These are phyloP conservation scores for Lactarius deliciosus DNA, from an alignment of 768 basidiomycete species.

Conservation along the genomic window DNA sequence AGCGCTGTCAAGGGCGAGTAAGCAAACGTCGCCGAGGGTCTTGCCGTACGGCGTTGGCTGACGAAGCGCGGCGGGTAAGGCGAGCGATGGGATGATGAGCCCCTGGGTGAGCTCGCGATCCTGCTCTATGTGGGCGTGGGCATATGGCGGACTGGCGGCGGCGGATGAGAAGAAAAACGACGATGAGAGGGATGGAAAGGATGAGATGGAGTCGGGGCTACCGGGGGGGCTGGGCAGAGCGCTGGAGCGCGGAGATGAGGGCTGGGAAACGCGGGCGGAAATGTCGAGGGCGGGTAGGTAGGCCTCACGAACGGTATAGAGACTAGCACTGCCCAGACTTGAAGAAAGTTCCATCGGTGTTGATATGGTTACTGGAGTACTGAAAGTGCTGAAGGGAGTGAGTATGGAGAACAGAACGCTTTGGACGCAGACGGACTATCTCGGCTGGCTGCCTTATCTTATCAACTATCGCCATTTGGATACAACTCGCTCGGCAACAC, in stretches of 20 bases:
- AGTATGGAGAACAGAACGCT: not conserved
- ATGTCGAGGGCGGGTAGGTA: constrained; percentile 12
- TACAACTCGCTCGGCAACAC: not conserved
- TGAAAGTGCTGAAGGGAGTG: constrained; percentile 2
- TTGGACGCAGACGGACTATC: not conserved
- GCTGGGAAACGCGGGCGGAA: constrained; percentile 37
- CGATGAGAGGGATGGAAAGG: constrained; percentile 68
- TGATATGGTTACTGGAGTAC: not conserved
- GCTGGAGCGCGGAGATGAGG: constrained; percentile 48
- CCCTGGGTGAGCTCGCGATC: constrained; percentile 43
- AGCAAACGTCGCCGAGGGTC: constrained; percentile 58
- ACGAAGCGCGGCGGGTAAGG: constrained; percentile 58
- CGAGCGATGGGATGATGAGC: constrained; percentile 69
- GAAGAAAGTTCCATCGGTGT: constrained; percentile 22
- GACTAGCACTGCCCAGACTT: constrained; percentile 23
- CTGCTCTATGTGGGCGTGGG: constrained; percentile 44
- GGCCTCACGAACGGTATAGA: constrained; percentile 25
- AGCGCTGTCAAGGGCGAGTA: constrained; percentile 53
- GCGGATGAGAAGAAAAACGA: constrained; percentile 80
- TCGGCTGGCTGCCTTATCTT: constrained; percentile 4
- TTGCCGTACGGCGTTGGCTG: constrained; percentile 67
- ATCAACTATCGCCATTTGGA: constrained; percentile 13
- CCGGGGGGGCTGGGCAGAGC: constrained; percentile 57
- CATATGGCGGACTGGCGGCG: constrained; percentile 62
- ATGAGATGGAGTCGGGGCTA: constrained; percentile 65